Conservation (phyloP, 331 rosid species). For the Erythrophleum ivorense region DNA sequence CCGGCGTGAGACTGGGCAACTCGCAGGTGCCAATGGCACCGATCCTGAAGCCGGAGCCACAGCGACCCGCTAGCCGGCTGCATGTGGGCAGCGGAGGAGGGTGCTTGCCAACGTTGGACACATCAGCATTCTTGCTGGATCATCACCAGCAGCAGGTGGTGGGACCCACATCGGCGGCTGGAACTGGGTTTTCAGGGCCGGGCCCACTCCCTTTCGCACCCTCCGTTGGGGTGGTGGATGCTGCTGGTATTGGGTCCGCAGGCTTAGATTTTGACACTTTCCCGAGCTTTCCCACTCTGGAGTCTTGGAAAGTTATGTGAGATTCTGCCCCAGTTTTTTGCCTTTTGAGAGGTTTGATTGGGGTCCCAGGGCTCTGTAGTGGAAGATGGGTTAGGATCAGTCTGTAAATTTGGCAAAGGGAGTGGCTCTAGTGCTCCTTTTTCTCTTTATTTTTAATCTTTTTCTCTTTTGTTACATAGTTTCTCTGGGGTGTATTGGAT, state of each 20-base stretch:
- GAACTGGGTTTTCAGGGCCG: constrained; percentile 47
- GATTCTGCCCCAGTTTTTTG: constrained; percentile 8
- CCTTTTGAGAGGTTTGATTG: background rate
- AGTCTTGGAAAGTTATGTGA: constrained; percentile 95
- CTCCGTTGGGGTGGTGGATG: constrained; percentile 34
- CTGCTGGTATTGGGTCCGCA: constrained; percentile 25
- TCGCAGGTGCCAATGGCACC: constrained; percentile 48
- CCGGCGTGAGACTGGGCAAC: constrained; percentile 65
- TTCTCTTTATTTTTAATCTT: background rate
- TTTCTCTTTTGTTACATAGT: constrained; percentile 6
- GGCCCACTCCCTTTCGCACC: constrained; percentile 40
- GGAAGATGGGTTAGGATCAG: constrained; percentile 29
- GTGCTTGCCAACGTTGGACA: constrained; percentile 87
- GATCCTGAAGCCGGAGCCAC: constrained; percentile 84
- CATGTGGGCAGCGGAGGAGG: constrained; percentile 9
- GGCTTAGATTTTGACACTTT: constrained; percentile 74
- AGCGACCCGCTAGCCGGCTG: constrained; percentile 46
- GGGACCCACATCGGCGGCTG: constrained; percentile 42
- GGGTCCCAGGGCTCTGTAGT: constrained; percentile 10
- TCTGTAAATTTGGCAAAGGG: constrained; percentile 50
- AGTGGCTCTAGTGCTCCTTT: constrained; percentile 33
- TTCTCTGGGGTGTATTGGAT: constrained; percentile 25
- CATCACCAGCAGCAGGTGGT: constrained; percentile 52
- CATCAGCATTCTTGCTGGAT: constrained; percentile 76
- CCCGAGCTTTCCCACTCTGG: constrained; percentile 84